Base-by-base conservation (phyloP, 2,329 filamentous ascomycete genomes). In the Cordyceps javanica region DNA sequence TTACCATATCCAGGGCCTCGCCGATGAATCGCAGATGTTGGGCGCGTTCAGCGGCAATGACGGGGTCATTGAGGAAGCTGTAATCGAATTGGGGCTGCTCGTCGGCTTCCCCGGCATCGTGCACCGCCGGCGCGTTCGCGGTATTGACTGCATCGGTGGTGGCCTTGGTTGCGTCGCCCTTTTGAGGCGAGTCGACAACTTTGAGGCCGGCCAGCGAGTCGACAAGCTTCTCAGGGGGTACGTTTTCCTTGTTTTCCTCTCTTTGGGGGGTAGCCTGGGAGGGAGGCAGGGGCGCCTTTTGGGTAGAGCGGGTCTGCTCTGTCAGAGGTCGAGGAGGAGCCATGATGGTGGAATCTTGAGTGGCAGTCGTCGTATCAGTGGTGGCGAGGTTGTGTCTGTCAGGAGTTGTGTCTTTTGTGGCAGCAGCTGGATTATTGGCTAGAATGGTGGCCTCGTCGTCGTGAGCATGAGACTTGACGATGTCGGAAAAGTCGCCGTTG, bases 1-100 rank as follows among this genome's bases (percentile, higher is more conserved):
- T 66, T 75, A 93, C 90, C 91, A 96, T 95, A 64, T 86, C 81
- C 64, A 97, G 81, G 61, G 92, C 92, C 70, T 93, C 87, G 64
- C 87, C 83, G 84, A 95, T 96, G 74, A 91, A 96, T 44, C 69
- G 71, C 63, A 72, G 64, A 58, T 74, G 71, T 60, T 68, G 63
- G 23, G 67, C 70, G 48, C 69, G 64, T 59, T 72, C 70, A 19
- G 66, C 68, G 32, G 67, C 58, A 16, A 69, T 62, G 14, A 61
- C 64, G 5, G 70, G 69, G 42, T 72, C 67, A 28, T 65, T 57
- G 45, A 57, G 36, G 2, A 28, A 59, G 39, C 28, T 48, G 23
- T 45, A 52, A 36, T 48, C 58, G 21, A 50, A 36, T 10, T 50
- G 8, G 4, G 55, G 36, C 28, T 53, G 41, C 11, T 39, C 49